Base-by-base conservation (phyloP, 805 yeast species). In the Metschnikowia amazonensis region DNA sequence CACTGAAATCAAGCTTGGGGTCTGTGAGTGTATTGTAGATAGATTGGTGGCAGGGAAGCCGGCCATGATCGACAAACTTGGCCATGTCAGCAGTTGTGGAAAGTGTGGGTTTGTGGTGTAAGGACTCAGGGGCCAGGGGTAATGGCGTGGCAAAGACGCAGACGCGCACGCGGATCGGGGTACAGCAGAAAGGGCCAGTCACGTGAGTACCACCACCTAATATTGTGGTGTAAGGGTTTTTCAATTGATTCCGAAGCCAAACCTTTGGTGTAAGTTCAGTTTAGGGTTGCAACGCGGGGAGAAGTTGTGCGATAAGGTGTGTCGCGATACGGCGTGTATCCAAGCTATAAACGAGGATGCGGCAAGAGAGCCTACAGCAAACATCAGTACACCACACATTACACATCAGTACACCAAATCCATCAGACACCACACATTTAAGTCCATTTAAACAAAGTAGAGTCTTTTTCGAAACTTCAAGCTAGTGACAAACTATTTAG, bases 21-120 rank as follows among this genome's bases (percentile, higher is more conserved):
- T 71, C 67, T 30, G 61, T 66, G 39, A 70, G 60, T 3, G 65
- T 70, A 47, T 67, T 60, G 49, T 62, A 66, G 27, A 71, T 62
- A 1, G 74, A 68, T 60, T 62, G 67, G 46, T 69, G 72, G 10
- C 72, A 62, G 20, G 59, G 56, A 23, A 69, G 62, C 36, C 70
- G 57, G 40, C 64, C 65, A 42, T 56, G 53, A 30, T 23, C 38
- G 17, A 14, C 35, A 13, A 20, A 24, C 3, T 44, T 42, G 18
- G 43, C 31, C 32, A 27, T 27, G 13, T n/a, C 21, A 27, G 11
- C 25, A 21, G 33, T 16, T 14, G 8, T 13, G 41, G 14, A 14
- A 16, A n/a, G 20, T 10, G 20, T 31, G 44, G 46, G 20, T 40
- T 37, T 37, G 41, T 13, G 21, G 36, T 21, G 27, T 5, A 17